Evolutionary conservation across 2,329 filamentous ascomycete species (phyloP), one percentile per base, ranked within the genome.

Genomic region (Chlorencoelia australis): DNA sequence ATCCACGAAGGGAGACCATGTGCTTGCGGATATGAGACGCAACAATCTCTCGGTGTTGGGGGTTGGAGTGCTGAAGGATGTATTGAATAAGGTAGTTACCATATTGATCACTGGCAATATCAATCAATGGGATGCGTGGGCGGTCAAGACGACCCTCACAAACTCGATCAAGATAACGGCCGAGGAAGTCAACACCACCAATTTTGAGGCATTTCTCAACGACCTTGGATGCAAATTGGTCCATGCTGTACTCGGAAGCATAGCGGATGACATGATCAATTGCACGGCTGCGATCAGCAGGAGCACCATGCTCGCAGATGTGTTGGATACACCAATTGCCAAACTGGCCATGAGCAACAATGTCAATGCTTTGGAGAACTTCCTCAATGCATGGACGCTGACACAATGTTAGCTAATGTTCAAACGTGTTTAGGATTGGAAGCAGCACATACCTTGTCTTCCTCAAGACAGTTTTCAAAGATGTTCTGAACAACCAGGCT

Each of bases 311-410:
- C 61, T 98, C 91, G 62, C 91, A 98, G 52, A 98, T 87, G 62
- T 98, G 91, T 64, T 98, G 91, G 53, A 98, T 96, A 65, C 91
- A 98, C 91, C 91, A 98, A 59, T 98, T 98, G 38, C 91, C 91
- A 57, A 98, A 98, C 58, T 98, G 91, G 17, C 91, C 91, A 58
- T 95, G 89, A 41, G 91, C 84, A 54, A 98, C 87, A 44, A 94
- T 83, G 62, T 98, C 87, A 51, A 98, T 94, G 58, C 91, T 95
- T 42, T 75, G 75, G 39, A 98, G 75, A 25, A 98, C 91, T 60
- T 98, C 91, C 59, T 94, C 88, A 55, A 98, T 94, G 56, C 91
- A 95, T 30, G 88, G 88, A 42, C 93, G 87, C 88, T 94, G 49
- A n/a, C 45, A 37, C 20, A 32, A 34, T 46, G 20, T 54, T 45